Conservation (phyloP, 805 yeast genomes). For the Metschnikowia lunata region DNA sequence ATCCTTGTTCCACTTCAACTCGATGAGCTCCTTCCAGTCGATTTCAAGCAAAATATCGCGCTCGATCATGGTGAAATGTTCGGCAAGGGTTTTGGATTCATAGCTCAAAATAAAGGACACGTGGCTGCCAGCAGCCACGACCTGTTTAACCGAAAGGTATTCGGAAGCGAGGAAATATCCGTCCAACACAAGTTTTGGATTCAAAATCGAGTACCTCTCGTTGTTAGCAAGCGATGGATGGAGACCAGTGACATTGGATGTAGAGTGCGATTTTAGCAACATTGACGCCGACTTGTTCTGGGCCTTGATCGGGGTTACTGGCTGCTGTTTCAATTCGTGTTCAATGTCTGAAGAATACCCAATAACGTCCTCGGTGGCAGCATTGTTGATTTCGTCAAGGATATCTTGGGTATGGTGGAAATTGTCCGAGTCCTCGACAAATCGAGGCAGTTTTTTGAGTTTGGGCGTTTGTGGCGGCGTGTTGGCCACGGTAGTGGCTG, state of each 20-base stretch:
- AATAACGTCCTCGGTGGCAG: conserved; percentile 34
- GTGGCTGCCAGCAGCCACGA: conserved; percentile 52
- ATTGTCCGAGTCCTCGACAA: conserved; percentile 6
- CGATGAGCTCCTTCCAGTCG: conserved; percentile 88
- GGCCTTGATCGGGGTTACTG: conserved; percentile 29
- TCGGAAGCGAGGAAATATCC: conserved; percentile 29
- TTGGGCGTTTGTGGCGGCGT: not conserved
- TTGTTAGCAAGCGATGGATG: conserved; percentile 6
- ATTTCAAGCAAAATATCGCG: conserved; percentile 76
- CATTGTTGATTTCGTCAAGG: conserved; percentile 36
- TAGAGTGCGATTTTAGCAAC: conserved; percentile 9
- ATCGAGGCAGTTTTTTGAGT: not conserved
- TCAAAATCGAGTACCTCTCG: conserved; percentile 11
- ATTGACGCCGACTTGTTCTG: conserved; percentile 5
- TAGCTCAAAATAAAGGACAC: conserved; percentile 78
- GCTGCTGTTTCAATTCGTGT: conserved; percentile 20
- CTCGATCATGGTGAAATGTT: conserved; percentile 84
- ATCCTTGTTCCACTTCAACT: conserved; percentile 66
- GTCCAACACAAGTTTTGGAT: conserved; percentile 33
- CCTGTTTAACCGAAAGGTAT: conserved; percentile 35
- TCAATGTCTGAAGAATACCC: conserved; percentile 21
- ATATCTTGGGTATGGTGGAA: conserved; percentile 29
- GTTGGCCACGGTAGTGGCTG: not conserved
- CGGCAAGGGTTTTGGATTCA: conserved; percentile 62
- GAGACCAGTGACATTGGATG: conserved; percentile 13